Evolutionary conservation across 495 filamentous ascomycete species (phyloP).

Genomic region (Penicillium riverlandense): DNA sequence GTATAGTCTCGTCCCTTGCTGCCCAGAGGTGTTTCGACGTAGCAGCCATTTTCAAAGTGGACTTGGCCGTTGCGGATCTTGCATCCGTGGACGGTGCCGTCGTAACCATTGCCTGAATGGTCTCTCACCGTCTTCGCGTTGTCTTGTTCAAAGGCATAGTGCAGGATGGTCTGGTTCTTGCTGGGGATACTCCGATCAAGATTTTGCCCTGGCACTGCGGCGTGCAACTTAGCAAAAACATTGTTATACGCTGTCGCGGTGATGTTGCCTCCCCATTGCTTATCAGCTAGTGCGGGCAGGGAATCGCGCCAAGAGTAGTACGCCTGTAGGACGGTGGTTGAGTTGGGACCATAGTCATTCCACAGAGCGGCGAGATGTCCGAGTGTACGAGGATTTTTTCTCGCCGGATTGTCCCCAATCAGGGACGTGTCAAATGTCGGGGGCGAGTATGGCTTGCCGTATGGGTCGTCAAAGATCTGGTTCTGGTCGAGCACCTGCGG

Average conservation of each 20-base stretch:
- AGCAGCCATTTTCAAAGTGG: slow-evolving; percentile 20
- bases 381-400: slow-evolving; percentile 29
- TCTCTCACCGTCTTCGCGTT: slow-evolving; percentile 19
- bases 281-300: slow-evolving; percentile 44
- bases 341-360: slow-evolving; percentile 46
- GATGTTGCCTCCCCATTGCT: slow-evolving; percentile 47
- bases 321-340: slow-evolving; percentile 36
- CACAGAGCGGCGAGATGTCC: slow-evolving; percentile 40
- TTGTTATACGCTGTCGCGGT: slow-evolving; percentile 27
- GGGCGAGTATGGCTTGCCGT: slow-evolving; percentile 32
- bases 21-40: slow-evolving; percentile 31
- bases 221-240: slow-evolving; percentile 29
- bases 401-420: slow-evolving; percentile 35
- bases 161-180: slow-evolving; percentile 29
- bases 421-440: slow-evolving; percentile 40
- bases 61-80: slow-evolving; percentile 16
- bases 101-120: slow-evolving; percentile 38
- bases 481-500: slow-evolving; percentile 24
- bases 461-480: slow-evolving; percentile 40
- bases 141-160: slow-evolving; percentile 21
- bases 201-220: slow-evolving; percentile 37
- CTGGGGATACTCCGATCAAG: slow-evolving; percentile 36
- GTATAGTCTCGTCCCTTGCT: slow-evolving; percentile 46
- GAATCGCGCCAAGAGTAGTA: slow-evolving; percentile 43
- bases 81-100: slow-evolving; percentile 27